Percentiles rank a stretch among this genome's conserved stretches.
Evolutionary conservation across 2,329 filamentous ascomycete genomes (phyloP).

Genomic region (Sarocladium strictum): DNA sequence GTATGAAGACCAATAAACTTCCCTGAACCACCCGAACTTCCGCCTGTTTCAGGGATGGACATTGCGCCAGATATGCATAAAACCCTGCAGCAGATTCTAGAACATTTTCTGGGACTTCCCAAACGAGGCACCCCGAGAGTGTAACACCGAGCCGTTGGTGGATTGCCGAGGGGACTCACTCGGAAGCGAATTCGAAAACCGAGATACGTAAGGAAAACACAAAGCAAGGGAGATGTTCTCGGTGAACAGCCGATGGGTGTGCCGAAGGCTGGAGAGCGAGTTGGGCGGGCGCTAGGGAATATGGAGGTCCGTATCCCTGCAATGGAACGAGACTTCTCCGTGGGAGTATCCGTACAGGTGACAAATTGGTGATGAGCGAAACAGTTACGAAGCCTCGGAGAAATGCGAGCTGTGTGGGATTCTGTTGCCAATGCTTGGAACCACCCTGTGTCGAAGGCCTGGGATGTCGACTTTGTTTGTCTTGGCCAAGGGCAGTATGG

Average conservation of each 20-base stretch:
- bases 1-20: background rate
- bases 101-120: background rate
- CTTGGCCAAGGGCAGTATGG: background rate
- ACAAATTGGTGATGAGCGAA: background rate
- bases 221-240: background rate
- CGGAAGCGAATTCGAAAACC: constrained; percentile 1
- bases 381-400: no score
- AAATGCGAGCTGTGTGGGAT: no score
- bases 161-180: background rate
- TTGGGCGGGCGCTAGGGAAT: background rate
- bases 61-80: background rate
- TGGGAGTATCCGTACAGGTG: background rate
- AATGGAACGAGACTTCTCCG: background rate
- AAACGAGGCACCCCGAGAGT: background rate
- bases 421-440: background rate
- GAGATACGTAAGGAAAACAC: background rate
- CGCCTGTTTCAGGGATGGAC: background rate
- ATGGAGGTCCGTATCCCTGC: background rate
- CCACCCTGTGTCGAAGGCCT: background rate
- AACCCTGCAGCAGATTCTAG: background rate
- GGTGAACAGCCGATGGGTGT: background rate
- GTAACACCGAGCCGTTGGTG: background rate
- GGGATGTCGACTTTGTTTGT: background rate
- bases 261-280: background rate
- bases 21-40: background rate